Conservation (phyloP, 2,329 filamentous ascomycete genomes). For the Pestalotiopsis fici region DNA sequence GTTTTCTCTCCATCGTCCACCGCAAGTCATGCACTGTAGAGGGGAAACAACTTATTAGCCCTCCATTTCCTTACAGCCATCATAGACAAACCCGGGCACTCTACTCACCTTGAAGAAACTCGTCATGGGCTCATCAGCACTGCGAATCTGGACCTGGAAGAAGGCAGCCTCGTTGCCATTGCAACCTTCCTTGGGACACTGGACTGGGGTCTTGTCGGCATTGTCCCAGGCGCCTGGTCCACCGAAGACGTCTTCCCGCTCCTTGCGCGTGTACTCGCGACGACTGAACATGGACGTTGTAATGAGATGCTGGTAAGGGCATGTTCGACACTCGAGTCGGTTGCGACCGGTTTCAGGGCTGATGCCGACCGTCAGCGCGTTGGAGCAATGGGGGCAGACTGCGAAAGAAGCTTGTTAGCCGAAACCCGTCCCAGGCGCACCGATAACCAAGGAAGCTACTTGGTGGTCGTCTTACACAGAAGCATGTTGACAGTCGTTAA, state of each 20-base stretch:
- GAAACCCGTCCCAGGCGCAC: background rate
- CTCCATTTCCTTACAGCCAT: background rate
- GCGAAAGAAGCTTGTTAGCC: slow-evolving; percentile 5
- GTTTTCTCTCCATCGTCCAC: slow-evolving; percentile 67
- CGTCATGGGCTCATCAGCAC: slow-evolving; percentile 98
- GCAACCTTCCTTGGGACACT: slow-evolving; percentile 82
- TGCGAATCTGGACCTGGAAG: slow-evolving; percentile 96
- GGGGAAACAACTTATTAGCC: background rate
- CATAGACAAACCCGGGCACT: background rate
- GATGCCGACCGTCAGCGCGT: slow-evolving; percentile 75
- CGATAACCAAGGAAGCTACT: slow-evolving; percentile 7
- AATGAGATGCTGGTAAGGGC: slow-evolving; percentile 87
- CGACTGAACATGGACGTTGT: slow-evolving; percentile 78
- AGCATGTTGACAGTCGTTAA: slow-evolving; percentile 9
- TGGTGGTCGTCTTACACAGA: slow-evolving; percentile 9
- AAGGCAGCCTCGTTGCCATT: slow-evolving; percentile 85
- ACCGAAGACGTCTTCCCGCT: slow-evolving; percentile 87
- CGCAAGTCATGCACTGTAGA: slow-evolving; percentile 65
- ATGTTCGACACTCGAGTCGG: slow-evolving; percentile 92
- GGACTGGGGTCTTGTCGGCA: slow-evolving; percentile 78
- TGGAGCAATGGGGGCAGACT: slow-evolving; percentile 85
- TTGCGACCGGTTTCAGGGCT: slow-evolving; percentile 61
- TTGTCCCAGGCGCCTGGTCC: slow-evolving; percentile 89
- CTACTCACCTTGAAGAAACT: slow-evolving; percentile 82
- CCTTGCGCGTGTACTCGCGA: slow-evolving; percentile 82